Percentiles rank a stretch among this genome's conserved stretches.
Conservation (phyloP, 306 rosid species). For the Corylus americana region DNA sequence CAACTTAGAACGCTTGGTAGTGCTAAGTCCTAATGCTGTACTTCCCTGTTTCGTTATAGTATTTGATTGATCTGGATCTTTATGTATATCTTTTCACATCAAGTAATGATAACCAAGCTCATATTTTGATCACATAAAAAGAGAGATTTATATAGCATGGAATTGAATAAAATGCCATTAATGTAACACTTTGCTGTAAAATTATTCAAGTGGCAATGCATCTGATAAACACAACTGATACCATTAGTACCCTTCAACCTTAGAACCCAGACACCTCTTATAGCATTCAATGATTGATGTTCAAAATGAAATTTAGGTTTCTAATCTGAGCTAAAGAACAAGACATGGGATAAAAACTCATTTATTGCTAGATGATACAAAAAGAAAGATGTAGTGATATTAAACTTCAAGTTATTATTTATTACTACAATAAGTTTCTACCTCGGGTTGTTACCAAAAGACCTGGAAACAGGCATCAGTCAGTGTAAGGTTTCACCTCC, state of each 20-base stretch:
- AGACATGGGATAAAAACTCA: not conserved
- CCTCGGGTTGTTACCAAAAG: conserved; percentile 2
- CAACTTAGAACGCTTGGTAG: conserved; percentile 41
- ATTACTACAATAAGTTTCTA: not conserved
- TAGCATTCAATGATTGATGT: not conserved
- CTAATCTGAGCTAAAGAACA: conserved; percentile 21
- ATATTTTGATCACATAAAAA: not conserved
- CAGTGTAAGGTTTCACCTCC: conserved; percentile 51
- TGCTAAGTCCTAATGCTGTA: conserved; percentile 54
- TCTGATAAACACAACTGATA: not conserved
- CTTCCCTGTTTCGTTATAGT: conserved; percentile 80
- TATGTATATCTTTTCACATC: not conserved
- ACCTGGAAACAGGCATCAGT: conserved; percentile 6
- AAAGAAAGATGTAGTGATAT: conserved; percentile 11
- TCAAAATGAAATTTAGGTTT: conserved; percentile 9
- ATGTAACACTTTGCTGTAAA: not conserved
- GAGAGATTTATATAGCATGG: not conserved
- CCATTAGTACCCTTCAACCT: not conserved
- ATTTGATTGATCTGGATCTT: conserved; percentile 37
- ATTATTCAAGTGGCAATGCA: not conserved
- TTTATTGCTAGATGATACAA: conserved; percentile 21
- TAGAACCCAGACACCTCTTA: not conserved
- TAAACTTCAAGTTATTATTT: not conserved
- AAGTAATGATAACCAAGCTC: not conserved
- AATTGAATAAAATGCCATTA: not conserved